phyloP scores from a whole-genome alignment of 371 early-diverging fungal genomes.

The Apophysomyces sp. region DNA sequence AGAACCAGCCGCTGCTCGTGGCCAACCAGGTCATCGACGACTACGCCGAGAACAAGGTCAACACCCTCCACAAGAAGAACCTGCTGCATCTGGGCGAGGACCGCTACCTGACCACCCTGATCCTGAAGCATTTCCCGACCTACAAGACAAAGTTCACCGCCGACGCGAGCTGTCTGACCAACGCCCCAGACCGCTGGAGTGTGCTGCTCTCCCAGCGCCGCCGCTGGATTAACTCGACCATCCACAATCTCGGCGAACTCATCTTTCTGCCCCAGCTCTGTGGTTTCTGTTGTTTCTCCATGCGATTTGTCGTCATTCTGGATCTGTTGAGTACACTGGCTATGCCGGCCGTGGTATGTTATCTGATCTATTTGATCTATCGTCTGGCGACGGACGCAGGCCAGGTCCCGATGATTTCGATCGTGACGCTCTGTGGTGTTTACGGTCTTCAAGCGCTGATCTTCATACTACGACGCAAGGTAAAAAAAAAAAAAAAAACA shows the following conservation, averaged over 20 bases:
- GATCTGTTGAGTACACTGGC: slow-evolving; percentile 90
- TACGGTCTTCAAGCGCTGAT: slow-evolving; percentile 85
- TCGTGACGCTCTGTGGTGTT: slow-evolving; percentile 68
- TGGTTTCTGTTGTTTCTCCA: slow-evolving; percentile 95
- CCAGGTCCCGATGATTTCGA: slow-evolving; percentile 56
- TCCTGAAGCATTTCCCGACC: slow-evolving; percentile 98
- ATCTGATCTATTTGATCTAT: slow-evolving; percentile 79
- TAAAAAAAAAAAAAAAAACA: slow-evolving; percentile 16
- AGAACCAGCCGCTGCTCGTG: slow-evolving; percentile 87
- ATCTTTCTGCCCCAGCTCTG: slow-evolving; percentile 84
- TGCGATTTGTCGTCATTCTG: slow-evolving; percentile 93
- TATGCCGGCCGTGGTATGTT: slow-evolving; percentile 88
- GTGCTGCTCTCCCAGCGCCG: slow-evolving; percentile 96
- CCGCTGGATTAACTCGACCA: slow-evolving; percentile 98
- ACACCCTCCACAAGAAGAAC: slow-evolving; percentile 97
- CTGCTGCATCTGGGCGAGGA: slow-evolving; percentile 84
- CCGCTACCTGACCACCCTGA: slow-evolving; percentile 96
- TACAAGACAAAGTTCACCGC: slow-evolving; percentile 96
- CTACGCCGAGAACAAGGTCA: slow-evolving; percentile 93
- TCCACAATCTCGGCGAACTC: slow-evolving; percentile 94
- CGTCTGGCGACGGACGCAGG: slow-evolving; percentile 39
- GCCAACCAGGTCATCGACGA: slow-evolving; percentile 89
- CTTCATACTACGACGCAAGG: slow-evolving; percentile 78
- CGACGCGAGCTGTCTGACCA: slow-evolving; percentile 94
- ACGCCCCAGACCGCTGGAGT: slow-evolving; percentile 94